Evolutionary conservation across 2,329 filamentous ascomycete species (phyloP).

Genomic region (Cordyceps fumosorosea): DNA sequence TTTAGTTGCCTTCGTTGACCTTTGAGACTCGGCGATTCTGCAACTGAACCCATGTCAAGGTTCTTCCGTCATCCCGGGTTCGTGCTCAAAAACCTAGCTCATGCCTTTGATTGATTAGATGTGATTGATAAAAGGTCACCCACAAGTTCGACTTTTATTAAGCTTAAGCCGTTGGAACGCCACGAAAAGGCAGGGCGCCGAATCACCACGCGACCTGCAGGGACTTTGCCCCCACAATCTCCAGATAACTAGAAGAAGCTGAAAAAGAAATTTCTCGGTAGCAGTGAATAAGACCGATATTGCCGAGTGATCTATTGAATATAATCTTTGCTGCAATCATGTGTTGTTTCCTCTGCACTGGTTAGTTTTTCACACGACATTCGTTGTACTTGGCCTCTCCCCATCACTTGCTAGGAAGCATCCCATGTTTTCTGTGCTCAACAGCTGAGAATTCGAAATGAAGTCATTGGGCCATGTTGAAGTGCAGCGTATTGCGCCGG

Average conservation of each 20-base stretch:
- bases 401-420: too few species aligned
- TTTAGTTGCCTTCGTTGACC: not conserved
- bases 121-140: not conserved
- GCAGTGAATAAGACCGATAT: not conserved
- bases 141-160: too few species aligned
- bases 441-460: not conserved
- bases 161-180: not conserved
- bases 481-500: not conserved
- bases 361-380: not conserved
- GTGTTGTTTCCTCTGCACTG: not conserved
- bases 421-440: too few species aligned
- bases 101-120: not conserved
- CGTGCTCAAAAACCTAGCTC: not conserved
- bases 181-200: not conserved
- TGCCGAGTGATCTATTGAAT: not conserved
- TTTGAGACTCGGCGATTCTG: not conserved
- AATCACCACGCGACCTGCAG: not conserved
- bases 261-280: not conserved
- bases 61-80: too few species aligned
- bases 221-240: not conserved
- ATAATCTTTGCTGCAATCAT: not conserved
- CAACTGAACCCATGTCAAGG: not conserved
- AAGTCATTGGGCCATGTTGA: not conserved
- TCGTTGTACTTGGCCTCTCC: not conserved
- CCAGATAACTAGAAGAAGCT: not conserved